phyloP scores from a whole-genome alignment of 257 asterid species.

The Scutellaria minor region DNA sequence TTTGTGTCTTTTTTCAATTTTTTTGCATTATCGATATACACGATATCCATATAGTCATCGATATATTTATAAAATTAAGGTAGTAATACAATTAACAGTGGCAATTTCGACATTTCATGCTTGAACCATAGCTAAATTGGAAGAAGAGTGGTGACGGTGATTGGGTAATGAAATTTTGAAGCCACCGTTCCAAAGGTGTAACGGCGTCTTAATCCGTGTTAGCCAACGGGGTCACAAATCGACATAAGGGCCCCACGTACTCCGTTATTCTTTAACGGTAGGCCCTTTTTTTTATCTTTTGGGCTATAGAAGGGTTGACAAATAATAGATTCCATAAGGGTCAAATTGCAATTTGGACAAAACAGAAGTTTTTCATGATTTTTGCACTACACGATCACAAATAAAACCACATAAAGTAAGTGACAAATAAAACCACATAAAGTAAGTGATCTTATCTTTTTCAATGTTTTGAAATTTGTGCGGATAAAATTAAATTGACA shows the following conservation, averaged over 20 bases:
- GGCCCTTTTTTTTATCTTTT: conserved; percentile 36
- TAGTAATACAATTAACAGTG: background rate
- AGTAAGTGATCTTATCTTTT: background rate
- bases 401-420: no score
- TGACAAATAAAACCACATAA: background rate
- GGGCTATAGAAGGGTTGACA: conserved; percentile 20
- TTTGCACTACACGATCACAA: background rate
- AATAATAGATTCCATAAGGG: background rate
- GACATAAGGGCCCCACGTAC: conserved; percentile 57
- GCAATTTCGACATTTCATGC: conserved; percentile 30
- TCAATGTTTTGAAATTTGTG: no score
- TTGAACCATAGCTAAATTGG: conserved; percentile 29
- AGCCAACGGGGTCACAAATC: conserved; percentile 55
- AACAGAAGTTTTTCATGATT: background rate
- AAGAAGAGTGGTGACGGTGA: conserved; percentile 25
- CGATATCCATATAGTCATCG: no score
- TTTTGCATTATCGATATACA: no score
- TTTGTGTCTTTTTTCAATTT: no score
- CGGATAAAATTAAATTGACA: no score
- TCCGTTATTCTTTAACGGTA: conserved; percentile 29
- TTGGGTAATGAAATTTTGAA: conserved; percentile 9
- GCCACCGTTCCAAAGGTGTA: conserved; percentile 36
- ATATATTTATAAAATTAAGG: no score
- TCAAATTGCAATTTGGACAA: conserved; percentile 27
- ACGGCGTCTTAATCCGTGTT: conserved; percentile 49